Conservation (phyloP, 2,329 filamentous ascomycete genomes). For the Pyricularia grisea region DNA sequence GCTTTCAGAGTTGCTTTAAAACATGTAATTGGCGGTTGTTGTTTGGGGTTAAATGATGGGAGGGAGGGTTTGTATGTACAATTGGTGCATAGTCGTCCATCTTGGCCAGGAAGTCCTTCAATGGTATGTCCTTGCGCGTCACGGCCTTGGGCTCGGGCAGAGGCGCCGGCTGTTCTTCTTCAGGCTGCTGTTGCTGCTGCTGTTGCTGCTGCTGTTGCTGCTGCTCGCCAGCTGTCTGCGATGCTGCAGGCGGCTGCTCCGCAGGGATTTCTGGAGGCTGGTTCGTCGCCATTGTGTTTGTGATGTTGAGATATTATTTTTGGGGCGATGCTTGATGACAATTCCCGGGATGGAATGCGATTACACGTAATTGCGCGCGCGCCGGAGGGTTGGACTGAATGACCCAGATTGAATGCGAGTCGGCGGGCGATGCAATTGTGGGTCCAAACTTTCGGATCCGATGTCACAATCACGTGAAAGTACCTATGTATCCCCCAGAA, state of each 20-base stretch:
- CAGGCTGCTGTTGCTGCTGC: no score
- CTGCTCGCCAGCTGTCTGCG: constrained; percentile 11
- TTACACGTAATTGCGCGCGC: background rate
- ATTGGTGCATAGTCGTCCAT: constrained; percentile 99
- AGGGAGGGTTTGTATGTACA: constrained; percentile 34
- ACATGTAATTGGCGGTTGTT: background rate
- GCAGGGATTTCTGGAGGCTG: constrained; percentile 11
- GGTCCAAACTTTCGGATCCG: background rate
- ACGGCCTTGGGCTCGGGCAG: constrained; percentile 53
- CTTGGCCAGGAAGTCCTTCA: constrained; percentile 87
- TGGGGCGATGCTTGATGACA: background rate
- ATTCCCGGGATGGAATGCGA: background rate
- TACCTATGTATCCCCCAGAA: no score
- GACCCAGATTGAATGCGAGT: background rate
- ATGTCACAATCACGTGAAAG: background rate
- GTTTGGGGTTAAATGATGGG: no score
- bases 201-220: no score
- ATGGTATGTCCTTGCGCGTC: constrained; percentile 80
- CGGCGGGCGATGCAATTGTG: background rate
- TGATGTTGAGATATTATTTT: background rate
- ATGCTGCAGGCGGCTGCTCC: constrained; percentile 7
- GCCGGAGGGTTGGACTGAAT: background rate
- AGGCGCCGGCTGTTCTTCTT: constrained; percentile 5
- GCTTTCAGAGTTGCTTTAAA: background rate
- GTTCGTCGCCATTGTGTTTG: constrained; percentile 13